These are phyloP conservation scores for Xylaria intraflava DNA, from an alignment of 495 filamentous ascomycete genomes.

Conservation along the genomic window DNA sequence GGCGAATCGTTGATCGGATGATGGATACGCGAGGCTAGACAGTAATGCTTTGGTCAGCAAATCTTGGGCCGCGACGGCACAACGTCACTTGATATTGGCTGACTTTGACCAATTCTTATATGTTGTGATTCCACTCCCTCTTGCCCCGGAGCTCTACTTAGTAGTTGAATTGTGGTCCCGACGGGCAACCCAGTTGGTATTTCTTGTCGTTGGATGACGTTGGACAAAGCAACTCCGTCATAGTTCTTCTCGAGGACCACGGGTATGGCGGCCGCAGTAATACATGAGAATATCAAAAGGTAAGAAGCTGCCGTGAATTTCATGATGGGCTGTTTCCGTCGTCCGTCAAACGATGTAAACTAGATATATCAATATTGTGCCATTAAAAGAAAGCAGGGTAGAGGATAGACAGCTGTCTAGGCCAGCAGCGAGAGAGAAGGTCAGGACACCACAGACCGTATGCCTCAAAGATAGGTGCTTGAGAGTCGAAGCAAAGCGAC, in stretches of 20 bases:
- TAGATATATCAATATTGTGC: background rate
- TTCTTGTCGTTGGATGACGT: conserved; percentile 1
- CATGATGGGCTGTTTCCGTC: conserved; percentile 6
- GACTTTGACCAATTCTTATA: background rate
- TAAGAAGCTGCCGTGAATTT: conserved; percentile 16
- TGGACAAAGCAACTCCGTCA: background rate
- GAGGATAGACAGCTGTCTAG: background rate
- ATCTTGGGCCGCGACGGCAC: background rate
- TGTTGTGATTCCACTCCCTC: background rate
- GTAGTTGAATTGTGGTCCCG: background rate
- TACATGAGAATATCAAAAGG: conserved; percentile 11
- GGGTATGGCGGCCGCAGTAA: conserved; percentile 16
- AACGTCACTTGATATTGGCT: background rate
- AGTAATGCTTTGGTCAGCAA: background rate
- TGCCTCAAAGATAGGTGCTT: too few species aligned
- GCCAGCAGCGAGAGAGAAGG: too few species aligned
- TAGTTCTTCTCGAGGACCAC: conserved; percentile 9
- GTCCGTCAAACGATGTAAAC: background rate
- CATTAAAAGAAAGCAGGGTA: background rate
- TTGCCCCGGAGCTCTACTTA: background rate
- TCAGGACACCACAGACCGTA: too few species aligned
- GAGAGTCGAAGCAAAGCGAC: too few species aligned
- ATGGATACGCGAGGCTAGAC: conserved; percentile 13
- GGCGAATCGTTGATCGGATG: conserved; percentile 18
- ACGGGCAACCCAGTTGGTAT: background rate